phyloP scores from a whole-genome alignment of 345 rosid species.

The Eucalyptus camaldulensis region DNA sequence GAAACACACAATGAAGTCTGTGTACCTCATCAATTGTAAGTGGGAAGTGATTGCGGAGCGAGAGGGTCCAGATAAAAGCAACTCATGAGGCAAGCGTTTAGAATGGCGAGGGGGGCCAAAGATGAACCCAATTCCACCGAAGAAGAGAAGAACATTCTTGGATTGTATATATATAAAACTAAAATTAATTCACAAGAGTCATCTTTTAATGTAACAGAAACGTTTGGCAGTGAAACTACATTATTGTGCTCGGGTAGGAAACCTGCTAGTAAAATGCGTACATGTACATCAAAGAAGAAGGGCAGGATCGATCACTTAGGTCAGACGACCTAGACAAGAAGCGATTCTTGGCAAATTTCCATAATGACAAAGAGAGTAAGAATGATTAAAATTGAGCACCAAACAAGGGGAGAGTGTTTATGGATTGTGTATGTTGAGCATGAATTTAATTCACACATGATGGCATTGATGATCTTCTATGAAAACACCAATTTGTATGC shows the following conservation, averaged over 20 bases:
- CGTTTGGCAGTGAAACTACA: too few relatives aligned
- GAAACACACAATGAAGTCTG: not conserved
- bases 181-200: not conserved
- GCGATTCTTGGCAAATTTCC: not conserved
- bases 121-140: not conserved
- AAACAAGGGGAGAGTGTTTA: not conserved
- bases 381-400: not conserved
- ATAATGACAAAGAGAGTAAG: not conserved
- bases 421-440: not conserved
- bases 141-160: too few relatives aligned
- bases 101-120: too few relatives aligned
- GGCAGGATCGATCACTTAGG: not conserved
- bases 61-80: too few relatives aligned
- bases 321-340: not conserved
- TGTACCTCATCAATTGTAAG: not conserved
- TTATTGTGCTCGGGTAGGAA: not conserved
- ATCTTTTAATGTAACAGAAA: too few relatives aligned
- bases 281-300: not conserved
- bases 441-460: not conserved
- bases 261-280: not conserved
- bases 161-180: not conserved
- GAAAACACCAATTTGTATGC: not conserved
- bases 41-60: too few relatives aligned
- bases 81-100: too few relatives aligned
- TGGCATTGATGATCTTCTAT: not conserved